phyloP scores from a whole-genome alignment of 768 basidiomycete species.

The Leucosporidium yakuticum region DNA sequence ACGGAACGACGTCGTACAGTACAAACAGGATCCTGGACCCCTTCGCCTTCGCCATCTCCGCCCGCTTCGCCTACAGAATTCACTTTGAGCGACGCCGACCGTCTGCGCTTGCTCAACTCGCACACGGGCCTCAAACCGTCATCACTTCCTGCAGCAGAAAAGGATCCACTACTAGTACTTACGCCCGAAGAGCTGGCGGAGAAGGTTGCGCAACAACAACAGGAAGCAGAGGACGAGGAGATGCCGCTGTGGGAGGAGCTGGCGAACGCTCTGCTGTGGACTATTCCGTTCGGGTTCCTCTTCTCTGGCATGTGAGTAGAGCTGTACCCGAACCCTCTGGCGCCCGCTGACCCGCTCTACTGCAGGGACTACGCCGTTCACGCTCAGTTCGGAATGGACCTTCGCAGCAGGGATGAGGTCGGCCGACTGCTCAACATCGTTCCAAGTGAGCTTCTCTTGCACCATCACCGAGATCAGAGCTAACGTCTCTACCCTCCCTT shows the following conservation, averaged over 20 bases:
- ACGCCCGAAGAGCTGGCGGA: conserved; percentile 27
- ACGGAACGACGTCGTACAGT: too few relatives aligned
- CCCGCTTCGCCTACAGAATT: conserved; percentile 5
- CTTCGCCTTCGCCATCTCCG: conserved; percentile 17
- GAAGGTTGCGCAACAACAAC: not conserved
- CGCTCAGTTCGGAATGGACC: conserved; percentile 23
- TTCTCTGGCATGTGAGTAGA: conserved; percentile 29
- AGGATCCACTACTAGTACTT: conserved; percentile 21
- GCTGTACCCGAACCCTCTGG: too few relatives aligned
- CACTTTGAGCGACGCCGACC: conserved; percentile 19
- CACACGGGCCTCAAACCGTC: conserved; percentile 9
- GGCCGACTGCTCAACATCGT: conserved; percentile 19
- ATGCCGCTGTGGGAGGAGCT: conserved; percentile 32
- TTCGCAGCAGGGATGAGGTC: conserved; percentile 8
- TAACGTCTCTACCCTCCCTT: not conserved
- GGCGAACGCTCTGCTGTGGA: conserved; percentile 25
- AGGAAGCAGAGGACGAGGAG: conserved; percentile 11
- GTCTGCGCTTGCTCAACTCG: conserved; percentile 17
- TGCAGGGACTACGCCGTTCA: conserved; percentile 31
- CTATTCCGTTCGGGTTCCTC: conserved; percentile 31
- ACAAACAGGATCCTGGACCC: too few relatives aligned
- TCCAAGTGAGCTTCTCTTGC: conserved; percentile 3
- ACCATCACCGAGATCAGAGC: not conserved
- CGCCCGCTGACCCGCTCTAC: not conserved
- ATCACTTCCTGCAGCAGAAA: not conserved